Conservation (phyloP, 495 filamentous ascomycete genomes). For the Aspergillus ellipticus region DNA sequence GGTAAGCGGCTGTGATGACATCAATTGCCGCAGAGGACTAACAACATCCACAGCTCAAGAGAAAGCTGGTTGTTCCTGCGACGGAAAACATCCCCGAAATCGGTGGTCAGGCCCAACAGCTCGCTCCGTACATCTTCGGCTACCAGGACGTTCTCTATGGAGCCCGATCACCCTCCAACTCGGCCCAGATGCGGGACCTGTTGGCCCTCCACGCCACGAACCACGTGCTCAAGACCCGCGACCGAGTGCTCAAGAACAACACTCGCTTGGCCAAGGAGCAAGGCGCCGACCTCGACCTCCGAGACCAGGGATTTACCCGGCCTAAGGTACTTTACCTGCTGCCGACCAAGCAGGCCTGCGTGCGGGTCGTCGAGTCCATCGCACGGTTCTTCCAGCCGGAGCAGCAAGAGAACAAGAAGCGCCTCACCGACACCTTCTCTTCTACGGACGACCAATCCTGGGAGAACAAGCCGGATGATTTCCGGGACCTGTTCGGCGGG, state of each 20-base stretch:
- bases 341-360: conserved; percentile 81
- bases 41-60: conserved; percentile 36
- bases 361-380: conserved; percentile 70
- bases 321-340: conserved; percentile 88
- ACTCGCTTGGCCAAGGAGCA: conserved; percentile 61
- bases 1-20: conserved; percentile 19
- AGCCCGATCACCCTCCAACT: conserved; percentile 61
- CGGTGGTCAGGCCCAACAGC: conserved; percentile 27
- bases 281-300: conserved; percentile 66
- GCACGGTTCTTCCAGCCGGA: conserved; percentile 70
- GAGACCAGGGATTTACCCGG: conserved; percentile 93
- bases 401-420: conserved; percentile 92
- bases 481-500: conserved; percentile 83
- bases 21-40: not conserved
- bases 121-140: conserved; percentile 53
- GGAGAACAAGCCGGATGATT: conserved; percentile 77
- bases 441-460: conserved; percentile 59
- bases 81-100: conserved; percentile 33
- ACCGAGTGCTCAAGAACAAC: conserved; percentile 89
- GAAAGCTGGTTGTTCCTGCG: conserved; percentile 37
- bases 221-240: conserved; percentile 89
- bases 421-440: conserved; percentile 78
- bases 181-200: conserved; percentile 62
- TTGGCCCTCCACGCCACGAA: conserved; percentile 83
- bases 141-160: conserved; percentile 81